Evolutionary conservation across 2,329 filamentous ascomycete genomes (phyloP), one percentile per base, ranked within the genome.

Genomic region (Apiospora saccharicola): DNA sequence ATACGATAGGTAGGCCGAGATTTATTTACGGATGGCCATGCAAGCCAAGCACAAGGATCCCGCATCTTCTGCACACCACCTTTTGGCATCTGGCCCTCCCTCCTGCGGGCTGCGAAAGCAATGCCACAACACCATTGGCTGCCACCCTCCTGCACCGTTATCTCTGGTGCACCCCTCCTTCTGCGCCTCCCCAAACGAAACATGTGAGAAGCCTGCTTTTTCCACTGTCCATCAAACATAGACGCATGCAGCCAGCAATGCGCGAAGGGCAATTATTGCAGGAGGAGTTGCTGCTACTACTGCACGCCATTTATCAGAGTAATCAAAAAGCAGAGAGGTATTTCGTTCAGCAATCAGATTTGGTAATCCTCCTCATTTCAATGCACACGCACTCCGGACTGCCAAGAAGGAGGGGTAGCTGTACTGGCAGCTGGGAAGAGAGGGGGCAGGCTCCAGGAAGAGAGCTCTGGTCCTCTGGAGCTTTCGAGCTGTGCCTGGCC

Each of bases 181-280:
- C 34, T 37, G 53, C 53, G 16, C 19, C 53, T 30, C 22, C 34
- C 53, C 53, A 34, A 61, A 37, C 53, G n/a, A 37, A 61, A 61
- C 53, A 61, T 61, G 53, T 61, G 53, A 61, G 57, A 64, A 64
- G 57, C 57, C 57, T 64, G 57, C 34, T 64, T 64, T 64, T 64
- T n/a, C 30, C 30, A n/a, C 53, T 22, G 53, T 7, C 53, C 53
- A 61, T 64, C 57, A 64, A 64, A 41, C 57, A 64, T 12, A 14
- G 7, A 64, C 57, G 8, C 46, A 47, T 47, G 46, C 46, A n/a
- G 22, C 46, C 46, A 49, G 22, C 30, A 64, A 41, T 41, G 37
- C 37, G 37, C 37, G 37, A 30, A 30, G 26, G 26, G 26, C 26
- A 2, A 4, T 2, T 30, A 30, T 30, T 61, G 57, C 57, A 41